Evolutionary conservation across 805 yeast genomes (phyloP), one percentile per base, ranked within the genome.

Genomic region (Yamadazyma akitaensis): DNA sequence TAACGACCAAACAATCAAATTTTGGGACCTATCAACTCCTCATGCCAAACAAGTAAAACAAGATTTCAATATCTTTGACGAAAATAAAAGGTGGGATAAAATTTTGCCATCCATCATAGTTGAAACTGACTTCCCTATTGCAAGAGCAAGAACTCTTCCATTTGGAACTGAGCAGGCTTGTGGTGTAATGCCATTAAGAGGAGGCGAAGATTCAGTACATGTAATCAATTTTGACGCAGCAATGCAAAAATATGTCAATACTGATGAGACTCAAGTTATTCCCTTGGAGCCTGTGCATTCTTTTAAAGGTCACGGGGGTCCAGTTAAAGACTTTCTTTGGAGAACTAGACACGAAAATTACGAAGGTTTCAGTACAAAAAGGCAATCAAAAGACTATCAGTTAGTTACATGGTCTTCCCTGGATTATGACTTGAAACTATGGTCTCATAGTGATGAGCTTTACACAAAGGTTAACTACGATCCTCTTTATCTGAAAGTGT

Each of bases 271-370:
- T 3, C 72, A 61, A 37, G 42, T 40, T 2, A 47, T 66, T 17
- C 61, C 57, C 13, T 51, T 58, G 1, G 44, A 77, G 26, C 81
- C 90, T 0, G 70, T 76, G 1, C 76, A 81, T 53, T 71, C 76
- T 1, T 89, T 89, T 63, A 76, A 78, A 53, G 96, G 96, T 0
- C 98, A 94, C 59, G 73, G 79, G 1, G 96, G 85, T 41, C 85
- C 94, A 1, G 84, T 94, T 14, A 84, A 83, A 34, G 98, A 94
- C 59, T 90, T 92, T 58, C 68, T 90, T 1, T 92, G 97, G 96
- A 73, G 98, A 53, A 70, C 80, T 7, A 60, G 64, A 42, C 73
- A 68, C 41, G 72, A 62, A 32, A 45, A 44, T 4, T 70, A 70
- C 40, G 61, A 56, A 34, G 73, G 89, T 32, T 78, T 81, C 47